These are phyloP conservation scores for Scutellaria barbata DNA, from an alignment of 257 asterid genomes.

Conservation along the genomic window DNA sequence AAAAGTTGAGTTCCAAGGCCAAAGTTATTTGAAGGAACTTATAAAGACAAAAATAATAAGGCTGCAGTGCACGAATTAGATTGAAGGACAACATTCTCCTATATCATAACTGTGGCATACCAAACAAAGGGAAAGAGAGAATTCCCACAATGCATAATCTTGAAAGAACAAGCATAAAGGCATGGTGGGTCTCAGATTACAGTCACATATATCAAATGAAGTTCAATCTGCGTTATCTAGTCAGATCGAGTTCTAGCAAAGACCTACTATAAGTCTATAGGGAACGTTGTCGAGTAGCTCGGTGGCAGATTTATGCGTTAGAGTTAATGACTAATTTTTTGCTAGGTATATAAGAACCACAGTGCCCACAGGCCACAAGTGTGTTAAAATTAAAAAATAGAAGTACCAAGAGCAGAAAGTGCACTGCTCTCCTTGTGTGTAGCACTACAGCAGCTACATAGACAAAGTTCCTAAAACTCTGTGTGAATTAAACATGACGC, in stretches of 20 bases:
- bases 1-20: constrained; percentile 23
- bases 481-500: neutral
- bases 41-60: constrained; percentile 14
- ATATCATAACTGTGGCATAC: neutral
- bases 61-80: neutral
- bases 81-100: constrained; percentile 7
- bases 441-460: neutral
- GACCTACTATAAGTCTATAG: neutral
- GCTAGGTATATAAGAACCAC: neutral
- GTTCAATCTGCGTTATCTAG: neutral
- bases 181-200: neutral
- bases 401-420: constrained; percentile 1
- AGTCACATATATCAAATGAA: neutral
- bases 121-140: neutral
- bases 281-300: neutral
- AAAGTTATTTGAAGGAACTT: neutral
- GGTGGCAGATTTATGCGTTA: neutral
- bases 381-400: neutral
- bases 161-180: too few species aligned
- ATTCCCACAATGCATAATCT: neutral
- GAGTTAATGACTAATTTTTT: neutral
- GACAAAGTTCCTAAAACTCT: constrained; percentile 11
- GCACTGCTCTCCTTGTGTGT: neutral
- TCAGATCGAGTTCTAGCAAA: neutral
- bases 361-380: neutral